Evolutionary conservation across 352 stramenopile genomes (phyloP), one percentile per base, ranked within the genome.

Genomic region (Pythium inflatum): DNA sequence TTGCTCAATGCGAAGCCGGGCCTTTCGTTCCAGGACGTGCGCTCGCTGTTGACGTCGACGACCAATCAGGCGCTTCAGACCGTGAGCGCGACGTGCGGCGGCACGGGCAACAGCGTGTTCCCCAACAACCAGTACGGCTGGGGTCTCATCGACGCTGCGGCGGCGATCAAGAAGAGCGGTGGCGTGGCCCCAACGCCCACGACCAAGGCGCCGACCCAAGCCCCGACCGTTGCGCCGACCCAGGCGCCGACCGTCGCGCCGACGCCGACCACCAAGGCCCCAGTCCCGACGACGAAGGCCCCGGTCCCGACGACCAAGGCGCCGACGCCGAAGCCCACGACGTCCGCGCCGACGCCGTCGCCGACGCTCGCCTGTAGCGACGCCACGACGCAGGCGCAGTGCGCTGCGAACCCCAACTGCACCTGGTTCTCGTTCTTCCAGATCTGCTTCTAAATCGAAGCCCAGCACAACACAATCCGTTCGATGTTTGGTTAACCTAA

Each of bases 61-160:
- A 22, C 50, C 33, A n/a, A 36, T 2, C 25, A 14, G 20, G 46
- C 9, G 22, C 27, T 51, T 5, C 3, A 25, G 13, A 30, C 58
- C n/a, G 46, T 22, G n/a, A 48, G 49, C 30, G 38, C 33, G 18
- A 68, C 57, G 27, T 81, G 75, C 51, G 75, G 71, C 34, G 54
- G 24, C 50, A 72, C 69, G 14, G 14, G 41, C 27, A 59, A 78
- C 55, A 58, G 22, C 3, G 14, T n/a, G 43, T 68, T 66, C 33
- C 75, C 71, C 8, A 81, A 79, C 62, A 81, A 79, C 59, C 61
- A 72, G 33, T 77, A 67, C 27, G 71, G 71, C 49, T 71, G 70
- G 22, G 75, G 75, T 27, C 75, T 64, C 48, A 57, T 77, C 28
- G 66, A 81, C 66, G 61, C 58, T 8, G 11, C 45, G 30, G 41